A percentile compares a stretch with the other conserved stretches of the same genome.
Conservation (phyloP, 495 filamentous ascomycete genomes). For the Aspergillus nidulans region DNA sequence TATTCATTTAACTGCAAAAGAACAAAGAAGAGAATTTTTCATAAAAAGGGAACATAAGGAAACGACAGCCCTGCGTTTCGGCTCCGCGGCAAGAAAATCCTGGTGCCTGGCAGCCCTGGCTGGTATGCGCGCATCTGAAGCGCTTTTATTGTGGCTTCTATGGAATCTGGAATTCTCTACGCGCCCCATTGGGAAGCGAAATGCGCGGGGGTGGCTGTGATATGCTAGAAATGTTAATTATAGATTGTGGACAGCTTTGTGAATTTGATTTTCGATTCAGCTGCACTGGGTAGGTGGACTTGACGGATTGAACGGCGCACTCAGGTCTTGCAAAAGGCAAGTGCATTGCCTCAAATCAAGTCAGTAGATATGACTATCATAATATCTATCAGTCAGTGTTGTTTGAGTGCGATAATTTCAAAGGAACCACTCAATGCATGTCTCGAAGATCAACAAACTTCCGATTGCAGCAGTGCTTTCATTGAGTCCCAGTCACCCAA, state of each 20-base stretch:
- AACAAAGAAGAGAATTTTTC: background rate
- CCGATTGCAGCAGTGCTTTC: background rate
- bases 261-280: background rate
- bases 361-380: too few relatives aligned
- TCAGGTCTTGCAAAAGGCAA: background rate
- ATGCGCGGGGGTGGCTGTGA: background rate
- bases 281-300: background rate
- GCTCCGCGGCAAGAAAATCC: constrained; percentile 8
- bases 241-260: background rate
- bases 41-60: background rate
- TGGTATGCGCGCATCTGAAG: background rate
- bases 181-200: background rate
- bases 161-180: background rate
- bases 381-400: too few relatives aligned
- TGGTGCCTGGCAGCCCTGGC: constrained; percentile 17
- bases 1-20: background rate
- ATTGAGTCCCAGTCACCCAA: too few relatives aligned
- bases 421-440: background rate
- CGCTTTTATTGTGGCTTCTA: background rate
- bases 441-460: background rate
- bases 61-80: background rate
- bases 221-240: background rate
- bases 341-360: background rate
- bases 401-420: too few relatives aligned
- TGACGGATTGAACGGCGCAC: too few relatives aligned